Evolutionary conservation across 139 green algal species (phyloP).

Genomic region (Tetradesmus obliquus): DNA sequence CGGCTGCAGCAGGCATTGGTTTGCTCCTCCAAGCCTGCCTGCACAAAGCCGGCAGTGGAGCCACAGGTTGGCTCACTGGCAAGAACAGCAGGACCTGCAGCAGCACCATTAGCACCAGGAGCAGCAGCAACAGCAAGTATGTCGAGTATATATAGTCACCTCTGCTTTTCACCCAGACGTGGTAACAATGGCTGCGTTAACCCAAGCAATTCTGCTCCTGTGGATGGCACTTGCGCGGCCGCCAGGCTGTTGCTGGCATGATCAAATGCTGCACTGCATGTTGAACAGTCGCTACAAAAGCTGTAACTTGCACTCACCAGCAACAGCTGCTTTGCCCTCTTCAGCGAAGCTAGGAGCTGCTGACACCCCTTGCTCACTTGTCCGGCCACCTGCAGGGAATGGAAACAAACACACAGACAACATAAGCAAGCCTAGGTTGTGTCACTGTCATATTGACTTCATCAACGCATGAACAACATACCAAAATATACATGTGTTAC

Average conservation of each 20-base stretch:
- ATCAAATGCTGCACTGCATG: neutral
- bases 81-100: neutral
- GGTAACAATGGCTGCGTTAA: neutral
- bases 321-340: neutral
- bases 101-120: neutral
- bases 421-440: no score
- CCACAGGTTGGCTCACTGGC: neutral
- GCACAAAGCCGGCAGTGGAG: neutral
- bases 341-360: neutral
- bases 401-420: no score
- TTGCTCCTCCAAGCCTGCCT: neutral
- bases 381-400: neutral
- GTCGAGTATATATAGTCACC: no score
- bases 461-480: no score
- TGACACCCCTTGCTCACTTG: neutral
- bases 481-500: no score
- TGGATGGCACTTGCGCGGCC: neutral
- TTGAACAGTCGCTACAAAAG: neutral
- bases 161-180: no score
- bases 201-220: neutral
- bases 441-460: no score
- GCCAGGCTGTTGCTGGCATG: neutral
- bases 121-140: no score
- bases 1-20: neutral
- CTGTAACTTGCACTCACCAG: neutral